Base-by-base conservation (phyloP, 2,329 filamentous ascomycete genomes). In the Pseudogymnoascus sp. region DNA sequence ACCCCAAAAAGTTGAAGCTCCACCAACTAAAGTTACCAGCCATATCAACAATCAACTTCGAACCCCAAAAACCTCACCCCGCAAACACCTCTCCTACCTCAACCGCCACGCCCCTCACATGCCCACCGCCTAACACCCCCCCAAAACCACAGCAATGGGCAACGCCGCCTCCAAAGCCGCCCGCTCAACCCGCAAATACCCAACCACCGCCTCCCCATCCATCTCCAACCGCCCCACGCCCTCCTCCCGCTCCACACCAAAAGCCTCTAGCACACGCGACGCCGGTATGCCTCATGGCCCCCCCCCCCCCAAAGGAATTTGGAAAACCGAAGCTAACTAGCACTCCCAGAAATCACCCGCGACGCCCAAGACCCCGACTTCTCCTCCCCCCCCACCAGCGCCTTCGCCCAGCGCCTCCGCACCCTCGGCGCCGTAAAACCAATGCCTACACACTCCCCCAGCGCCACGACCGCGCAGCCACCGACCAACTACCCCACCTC, bases 311-410 rank as follows among this genome's bases (percentile, higher is more conserved):
- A n/a, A n/a, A n/a, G n/a, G n/a, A n/a, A n/a, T n/a, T n/a, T n/a
- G n/a, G n/a, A n/a, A n/a, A n/a, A n/a, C n/a, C n/a, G n/a, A n/a
- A n/a, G n/a, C n/a, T n/a, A n/a, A n/a, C n/a, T n/a, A n/a, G n/a
- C n/a, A n/a, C n/a, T n/a, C n/a, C n/a, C 37, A 61, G 59, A 38
- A 21, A 61, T 61, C 16, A n/a, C 38, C 33, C 59, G 21, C 59
- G 59, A 61, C 21, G 59, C 59, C 21, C 44, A 38, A 29, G 59
- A 61, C 29, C 59, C 59, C 26, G 59, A 61, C 59, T 44, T 61
- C 21, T 19, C 31, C 38, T 38, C 59, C 10, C 59, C 38, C 37
- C 38, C 38, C 16, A 44, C 59, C 19, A 2, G 1, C 4, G 42
- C 42, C 10, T 47, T 47, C 42, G 42, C 42, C 11, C 42, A 47